Base-by-base conservation (phyloP, 2,329 filamentous ascomycete species). In the Periconia macrospinosa region DNA sequence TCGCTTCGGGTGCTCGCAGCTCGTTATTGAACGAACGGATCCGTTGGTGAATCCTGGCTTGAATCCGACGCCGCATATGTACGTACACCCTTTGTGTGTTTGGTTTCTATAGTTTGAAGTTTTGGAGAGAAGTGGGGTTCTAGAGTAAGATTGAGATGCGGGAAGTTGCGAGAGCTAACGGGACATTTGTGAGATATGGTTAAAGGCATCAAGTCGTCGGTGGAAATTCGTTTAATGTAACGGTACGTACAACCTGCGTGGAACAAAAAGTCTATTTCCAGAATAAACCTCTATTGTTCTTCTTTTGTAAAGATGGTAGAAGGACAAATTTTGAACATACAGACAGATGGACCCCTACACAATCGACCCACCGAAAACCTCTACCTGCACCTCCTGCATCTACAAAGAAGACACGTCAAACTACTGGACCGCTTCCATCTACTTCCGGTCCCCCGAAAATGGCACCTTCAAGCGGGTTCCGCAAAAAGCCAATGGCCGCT, bases 351-450 rank as follows among this genome's bases (percentile, higher is more conserved):
- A 63, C 19, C 62, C 62, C 3, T 27, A 41, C 9, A 56, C 27
- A 35, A 51, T 59, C 23, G 62, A 65, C 44, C 60, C 61, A 6
- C 53, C 59, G 0, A 55, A 54, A 30, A 37, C 46, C 13, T 63
- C 62, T 0, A 61, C 47, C 13, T 65, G 62, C 51, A 65, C 62
- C 9, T 57, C 54, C 14, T 65, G 62, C 44, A 59, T 56, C 40
- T 75, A 73, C 56, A 67, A 56, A 6, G 67, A 75, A 51, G 71
- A 73, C 59, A 48, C 47, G 1, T 20, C 30, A 27, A 72, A 72
- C 51, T 71, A 71, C 51, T 72, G 69, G 69, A 72, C 69, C 7
- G 69, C 69, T 8, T 1, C 60, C 1, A 52, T 71, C 7, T 72
- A 68, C 50, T 72, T 72, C 57, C 50, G 58, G 17, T 67, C 69